These are phyloP conservation scores for Dovyalis caffra DNA, from an alignment of 345 rosid genomes.

Conservation along the genomic window DNA sequence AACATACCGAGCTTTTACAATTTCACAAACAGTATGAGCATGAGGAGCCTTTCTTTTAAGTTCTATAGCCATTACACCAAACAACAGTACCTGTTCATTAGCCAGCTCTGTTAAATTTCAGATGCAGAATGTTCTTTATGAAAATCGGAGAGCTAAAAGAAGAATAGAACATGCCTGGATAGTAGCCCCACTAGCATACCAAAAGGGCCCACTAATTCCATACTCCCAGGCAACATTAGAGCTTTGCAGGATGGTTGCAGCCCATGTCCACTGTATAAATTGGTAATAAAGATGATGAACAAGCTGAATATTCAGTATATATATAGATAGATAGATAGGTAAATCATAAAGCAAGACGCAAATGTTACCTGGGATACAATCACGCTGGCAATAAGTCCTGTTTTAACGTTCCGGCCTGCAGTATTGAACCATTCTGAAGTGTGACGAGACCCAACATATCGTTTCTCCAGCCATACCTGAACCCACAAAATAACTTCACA, in stretches of 20 bases:
- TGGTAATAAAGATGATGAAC: background rate
- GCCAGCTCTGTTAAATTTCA: background rate
- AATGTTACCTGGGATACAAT: conserved; percentile 73
- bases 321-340: too few relatives aligned
- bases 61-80: conserved; percentile 95
- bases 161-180: conserved; percentile 57
- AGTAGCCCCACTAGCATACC: conserved; percentile 97
- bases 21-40: conserved; percentile 93
- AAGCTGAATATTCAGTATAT: background rate
- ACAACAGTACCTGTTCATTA: conserved; percentile 64
- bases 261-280: conserved; percentile 88
- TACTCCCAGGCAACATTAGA: conserved; percentile 95
- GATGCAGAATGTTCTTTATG: background rate
- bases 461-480: conserved; percentile 88
- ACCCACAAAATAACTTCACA: background rate
- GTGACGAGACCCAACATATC: conserved; percentile 79
- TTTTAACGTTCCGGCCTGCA: conserved; percentile 92
- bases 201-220: conserved; percentile 93
- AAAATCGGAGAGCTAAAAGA: background rate
- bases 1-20: conserved; percentile 83
- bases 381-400: conserved; percentile 93
- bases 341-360: background rate
- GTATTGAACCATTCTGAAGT: conserved; percentile 99
- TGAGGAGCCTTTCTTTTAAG: conserved; percentile 92
- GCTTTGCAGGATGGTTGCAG: conserved; percentile 96